Evolutionary conservation across 2,329 filamentous ascomycete species (phyloP), one percentile per base, ranked within the genome.

Genomic region (Volutella citrinella): DNA sequence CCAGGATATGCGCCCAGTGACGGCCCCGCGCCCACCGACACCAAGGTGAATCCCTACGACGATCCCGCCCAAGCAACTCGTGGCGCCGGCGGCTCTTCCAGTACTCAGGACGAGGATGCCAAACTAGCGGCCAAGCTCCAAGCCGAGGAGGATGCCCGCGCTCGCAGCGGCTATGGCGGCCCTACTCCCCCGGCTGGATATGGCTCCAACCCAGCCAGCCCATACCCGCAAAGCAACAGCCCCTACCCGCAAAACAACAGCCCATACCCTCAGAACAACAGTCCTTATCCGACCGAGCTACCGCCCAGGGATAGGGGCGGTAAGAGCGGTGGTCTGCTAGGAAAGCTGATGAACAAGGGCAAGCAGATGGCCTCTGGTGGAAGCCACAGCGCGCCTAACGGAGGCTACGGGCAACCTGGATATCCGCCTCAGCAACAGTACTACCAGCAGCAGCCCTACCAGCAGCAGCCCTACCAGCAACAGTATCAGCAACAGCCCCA

Each of bases 111-210:
- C 38, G 80, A 84, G 28, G 88, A 94, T 56, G 87, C 84, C 39
- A 74, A 73, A 17, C 68, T 90, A 9, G 89, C 90, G 7, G 75
- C 85, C 24, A 77, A 80, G 54, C 68, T 95, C 25, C 90, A 95
- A 59, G 84, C 84, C 27, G 86, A 95, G 61, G 89, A 95, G 61
- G 75, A 95, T 45, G 78, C 79, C 6, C 76, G 78, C 27, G 72
- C 71, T 12, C 56, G 57, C 43, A 49, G 56, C 37, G 50, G 49
- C 32, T 42, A 32, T 15, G 47, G 48, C 29, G 54, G 49, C 12
- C 54, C 58, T 29, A 45, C 54, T 18, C 56, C 62, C 8, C 55
- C 64, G 7, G 39, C 56, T 8, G 60, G 60, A 15, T 63, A 62
- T 19, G 45, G 45, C 38, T 22, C 20, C 12, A 42, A 44, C 35